Conservation (phyloP, 495 filamentous ascomycete genomes). For the Penicillium cosmopolitanum region DNA sequence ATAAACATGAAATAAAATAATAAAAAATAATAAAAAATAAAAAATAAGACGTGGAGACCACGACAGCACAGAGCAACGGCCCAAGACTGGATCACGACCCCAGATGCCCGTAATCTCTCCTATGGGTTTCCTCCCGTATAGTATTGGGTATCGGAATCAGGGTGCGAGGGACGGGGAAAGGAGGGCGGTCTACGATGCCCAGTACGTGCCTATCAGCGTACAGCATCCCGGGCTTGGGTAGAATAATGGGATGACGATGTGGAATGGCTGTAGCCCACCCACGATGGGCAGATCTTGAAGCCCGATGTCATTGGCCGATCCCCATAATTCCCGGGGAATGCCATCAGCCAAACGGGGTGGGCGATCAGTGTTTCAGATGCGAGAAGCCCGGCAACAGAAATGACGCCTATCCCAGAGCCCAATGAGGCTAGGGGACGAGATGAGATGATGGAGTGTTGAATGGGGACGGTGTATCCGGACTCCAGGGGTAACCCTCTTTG, state of each 20-base stretch:
- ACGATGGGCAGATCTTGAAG: slow-evolving; percentile 23
- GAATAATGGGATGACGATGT: slow-evolving; percentile 32
- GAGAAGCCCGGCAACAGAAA: slow-evolving; percentile 19
- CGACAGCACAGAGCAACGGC: slow-evolving; percentile 25
- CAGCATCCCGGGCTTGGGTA: slow-evolving; percentile 14
- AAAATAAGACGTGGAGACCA: background rate
- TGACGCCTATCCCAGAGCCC: slow-evolving; percentile 8
- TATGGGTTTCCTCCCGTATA: background rate
- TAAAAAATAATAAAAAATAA: too few relatives aligned
- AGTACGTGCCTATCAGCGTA: slow-evolving; percentile 26
- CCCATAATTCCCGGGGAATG: slow-evolving; percentile 33
- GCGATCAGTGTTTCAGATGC: slow-evolving; percentile 35
- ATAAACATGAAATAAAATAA: slow-evolving; percentile 1
- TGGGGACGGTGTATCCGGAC: too few relatives aligned
- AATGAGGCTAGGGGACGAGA: background rate
- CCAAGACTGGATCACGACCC: slow-evolving; percentile 11
- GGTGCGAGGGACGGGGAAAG: too few relatives aligned
- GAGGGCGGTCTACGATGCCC: background rate
- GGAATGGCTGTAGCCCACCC: slow-evolving; percentile 28
- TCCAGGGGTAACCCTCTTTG: too few relatives aligned
- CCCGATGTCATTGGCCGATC: slow-evolving; percentile 32
- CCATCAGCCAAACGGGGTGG: slow-evolving; percentile 29
- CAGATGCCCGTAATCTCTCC: slow-evolving; percentile 12
- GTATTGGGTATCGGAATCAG: too few relatives aligned
- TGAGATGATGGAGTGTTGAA: too few relatives aligned